These are phyloP conservation scores for Neopestalotiopsis sp. DNA, from an alignment of 2,329 filamentous ascomycete genomes.

Conservation along the genomic window DNA sequence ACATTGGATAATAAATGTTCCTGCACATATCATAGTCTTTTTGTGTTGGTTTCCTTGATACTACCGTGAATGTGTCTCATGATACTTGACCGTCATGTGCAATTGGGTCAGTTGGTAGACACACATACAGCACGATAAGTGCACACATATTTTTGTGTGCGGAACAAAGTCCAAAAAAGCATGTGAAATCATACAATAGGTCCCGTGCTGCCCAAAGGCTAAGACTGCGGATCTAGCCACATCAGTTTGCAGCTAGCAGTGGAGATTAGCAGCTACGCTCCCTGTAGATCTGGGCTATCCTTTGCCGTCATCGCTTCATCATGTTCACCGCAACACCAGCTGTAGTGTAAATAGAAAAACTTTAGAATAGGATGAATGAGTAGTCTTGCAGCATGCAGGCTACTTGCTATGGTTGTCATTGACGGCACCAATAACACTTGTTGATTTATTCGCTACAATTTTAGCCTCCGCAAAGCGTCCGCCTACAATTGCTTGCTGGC, in stretches of 20 bases:
- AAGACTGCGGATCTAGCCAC: constrained; percentile 11
- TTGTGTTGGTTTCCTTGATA: neutral
- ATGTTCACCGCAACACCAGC: constrained; percentile 4
- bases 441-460: neutral
- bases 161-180: constrained; percentile 16
- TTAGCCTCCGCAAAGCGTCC: neutral
- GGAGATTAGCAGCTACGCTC: neutral
- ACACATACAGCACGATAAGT: neutral
- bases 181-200: constrained; percentile 22
- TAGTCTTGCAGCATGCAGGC: neutral
- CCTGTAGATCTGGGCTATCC: neutral
- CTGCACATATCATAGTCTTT: neutral
- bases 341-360: neutral
- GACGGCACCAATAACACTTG: neutral
- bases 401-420: too few species aligned
- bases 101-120: neutral
- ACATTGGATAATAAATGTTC: neutral
- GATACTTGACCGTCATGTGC: neutral
- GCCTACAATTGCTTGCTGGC: neutral
- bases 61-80: neutral
- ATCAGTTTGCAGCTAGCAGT: constrained; percentile 7
- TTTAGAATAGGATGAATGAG: neutral
- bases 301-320: constrained; percentile 7
- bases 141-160: neutral
- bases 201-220: constrained; percentile 22